These are phyloP conservation scores for Kondoa malvinella DNA, from an alignment of 768 basidiomycete genomes.

Conservation along the genomic window DNA sequence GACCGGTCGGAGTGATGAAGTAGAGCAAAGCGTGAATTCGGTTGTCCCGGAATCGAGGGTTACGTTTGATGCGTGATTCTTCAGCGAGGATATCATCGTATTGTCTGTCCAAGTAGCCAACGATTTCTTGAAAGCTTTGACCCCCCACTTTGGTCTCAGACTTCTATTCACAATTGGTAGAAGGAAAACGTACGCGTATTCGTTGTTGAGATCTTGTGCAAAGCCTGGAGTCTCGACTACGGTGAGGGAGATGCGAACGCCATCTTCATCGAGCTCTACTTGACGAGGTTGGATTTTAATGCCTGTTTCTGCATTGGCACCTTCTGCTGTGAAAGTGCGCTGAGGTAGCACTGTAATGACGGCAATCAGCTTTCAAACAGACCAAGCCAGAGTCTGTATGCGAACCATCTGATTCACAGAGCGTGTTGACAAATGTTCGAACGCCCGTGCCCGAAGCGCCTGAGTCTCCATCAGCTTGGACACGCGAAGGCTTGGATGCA, in stretches of 20 bases:
- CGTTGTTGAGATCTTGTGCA: conserved; percentile 97
- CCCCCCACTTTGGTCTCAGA: neutral
- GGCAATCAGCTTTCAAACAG: conserved; percentile 6
- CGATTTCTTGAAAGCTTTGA: conserved; percentile 82
- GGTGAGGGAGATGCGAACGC: conserved; percentile 90
- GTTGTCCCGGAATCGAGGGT: conserved; percentile 97
- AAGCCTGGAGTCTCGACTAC: conserved; percentile 99
- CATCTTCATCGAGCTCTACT: conserved; percentile 91
- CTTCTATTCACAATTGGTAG: neutral
- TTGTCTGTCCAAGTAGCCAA: conserved; percentile 90
- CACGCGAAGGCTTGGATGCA: neutral
- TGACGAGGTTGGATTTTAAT: conserved; percentile 26
- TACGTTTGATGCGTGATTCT: conserved; percentile 97
- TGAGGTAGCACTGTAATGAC: conserved; percentile 56
- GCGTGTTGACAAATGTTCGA: conserved; percentile 97
- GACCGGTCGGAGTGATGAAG: conserved; percentile 97
- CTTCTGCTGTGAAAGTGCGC: conserved; percentile 81
- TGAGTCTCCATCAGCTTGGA: conserved; percentile 29
- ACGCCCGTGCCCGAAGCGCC: conserved; percentile 74
- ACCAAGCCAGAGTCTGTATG: neutral
- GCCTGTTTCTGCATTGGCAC: conserved; percentile 82
- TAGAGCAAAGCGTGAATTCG: conserved; percentile 89
- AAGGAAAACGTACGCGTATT: conserved; percentile 60
- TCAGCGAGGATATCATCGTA: conserved; percentile 98
- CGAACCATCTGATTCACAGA: conserved; percentile 53